These are phyloP conservation scores for Calycina herbarum DNA, from an alignment of 2,329 filamentous ascomycete species.

Conservation along the genomic window DNA sequence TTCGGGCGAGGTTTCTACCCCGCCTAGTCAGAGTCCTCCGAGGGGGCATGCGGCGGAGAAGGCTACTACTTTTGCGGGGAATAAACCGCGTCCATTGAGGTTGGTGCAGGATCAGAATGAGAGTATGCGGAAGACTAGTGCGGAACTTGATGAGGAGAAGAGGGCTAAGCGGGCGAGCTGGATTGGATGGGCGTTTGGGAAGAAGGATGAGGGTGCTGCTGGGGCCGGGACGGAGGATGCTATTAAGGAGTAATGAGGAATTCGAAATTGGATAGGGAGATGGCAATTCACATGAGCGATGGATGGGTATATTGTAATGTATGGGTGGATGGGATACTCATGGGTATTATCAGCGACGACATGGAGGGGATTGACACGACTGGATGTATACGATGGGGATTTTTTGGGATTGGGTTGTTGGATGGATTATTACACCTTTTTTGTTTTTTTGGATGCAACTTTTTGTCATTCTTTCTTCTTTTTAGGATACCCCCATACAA, in stretches of 20 bases:
- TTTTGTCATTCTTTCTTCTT: neutral
- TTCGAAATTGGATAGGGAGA: neutral
- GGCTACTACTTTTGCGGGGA: slow-evolving; percentile 60
- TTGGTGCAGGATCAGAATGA: slow-evolving; percentile 78
- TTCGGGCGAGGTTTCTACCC: slow-evolving; percentile 60
- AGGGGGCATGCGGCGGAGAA: slow-evolving; percentile 47
- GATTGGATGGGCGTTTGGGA: slow-evolving; percentile 57
- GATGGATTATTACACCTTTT: neutral
- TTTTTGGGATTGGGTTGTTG: neutral
- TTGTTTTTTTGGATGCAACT: neutral
- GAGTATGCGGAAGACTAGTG: slow-evolving; percentile 34
- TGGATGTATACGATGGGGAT: neutral
- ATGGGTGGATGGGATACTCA: neutral
- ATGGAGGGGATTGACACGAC: neutral
- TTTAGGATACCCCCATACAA: slow-evolving; percentile 5
- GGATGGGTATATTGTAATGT: neutral
- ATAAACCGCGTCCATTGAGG: slow-evolving; percentile 80
- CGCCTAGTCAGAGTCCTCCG: slow-evolving; percentile 53
- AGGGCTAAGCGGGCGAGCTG: slow-evolving; percentile 63
- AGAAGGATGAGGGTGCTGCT: slow-evolving; percentile 31
- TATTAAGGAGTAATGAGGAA: slow-evolving; percentile 26
- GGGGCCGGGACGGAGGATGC: slow-evolving; percentile 19
- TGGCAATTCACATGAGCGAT: neutral
- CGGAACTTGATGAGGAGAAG: slow-evolving; percentile 44
- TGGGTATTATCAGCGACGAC: neutral